A percentile compares a stretch with the other conserved stretches of the same genome.
Conservation (phyloP, 2,329 filamentous ascomycete genomes). For the Aaosphaeria pasadenensis region DNA sequence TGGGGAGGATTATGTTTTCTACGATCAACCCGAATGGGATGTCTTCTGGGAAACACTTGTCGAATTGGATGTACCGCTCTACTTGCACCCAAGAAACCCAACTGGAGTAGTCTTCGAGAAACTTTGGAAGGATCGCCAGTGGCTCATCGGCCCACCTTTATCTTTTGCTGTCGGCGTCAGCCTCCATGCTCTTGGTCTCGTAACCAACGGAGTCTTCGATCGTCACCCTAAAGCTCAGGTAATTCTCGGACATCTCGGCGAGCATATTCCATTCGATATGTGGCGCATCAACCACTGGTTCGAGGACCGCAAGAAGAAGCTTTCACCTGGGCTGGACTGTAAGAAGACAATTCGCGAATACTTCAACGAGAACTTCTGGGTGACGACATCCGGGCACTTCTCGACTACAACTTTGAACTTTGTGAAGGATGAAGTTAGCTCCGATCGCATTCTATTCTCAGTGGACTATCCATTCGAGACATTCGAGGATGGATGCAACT, state of each 20-base stretch:
- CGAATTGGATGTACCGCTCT: slow-evolving; percentile 63
- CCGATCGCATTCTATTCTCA: slow-evolving; percentile 52
- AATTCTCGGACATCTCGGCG: slow-evolving; percentile 49
- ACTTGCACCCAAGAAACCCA: slow-evolving; percentile 61
- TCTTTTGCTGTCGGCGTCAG: slow-evolving; percentile 49
- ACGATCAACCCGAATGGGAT: slow-evolving; percentile 60
- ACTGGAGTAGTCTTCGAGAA: slow-evolving; percentile 52
- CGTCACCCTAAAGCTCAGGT: slow-evolving; percentile 46
- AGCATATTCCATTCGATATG: slow-evolving; percentile 51
- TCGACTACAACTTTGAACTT: slow-evolving; percentile 53
- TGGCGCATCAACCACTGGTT: slow-evolving; percentile 49
- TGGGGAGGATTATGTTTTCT: slow-evolving; percentile 62
- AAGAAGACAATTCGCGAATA: slow-evolving; percentile 51
- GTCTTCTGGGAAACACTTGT: slow-evolving; percentile 58
- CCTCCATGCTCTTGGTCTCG: slow-evolving; percentile 55
- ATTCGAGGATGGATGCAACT: slow-evolving; percentile 41
- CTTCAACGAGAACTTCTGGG: slow-evolving; percentile 55
- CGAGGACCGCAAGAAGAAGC: slow-evolving; percentile 54
- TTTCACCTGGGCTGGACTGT: slow-evolving; percentile 37
- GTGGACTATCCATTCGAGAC: slow-evolving; percentile 54
- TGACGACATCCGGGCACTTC: slow-evolving; percentile 58
- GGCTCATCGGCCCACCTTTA: slow-evolving; percentile 50
- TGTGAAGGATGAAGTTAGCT: slow-evolving; percentile 48
- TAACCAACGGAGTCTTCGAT: slow-evolving; percentile 52
- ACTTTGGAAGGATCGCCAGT: slow-evolving; percentile 58